Base-by-base conservation (phyloP, 192 early-diverging fungal species). In the Allomyces arbusculus region DNA sequence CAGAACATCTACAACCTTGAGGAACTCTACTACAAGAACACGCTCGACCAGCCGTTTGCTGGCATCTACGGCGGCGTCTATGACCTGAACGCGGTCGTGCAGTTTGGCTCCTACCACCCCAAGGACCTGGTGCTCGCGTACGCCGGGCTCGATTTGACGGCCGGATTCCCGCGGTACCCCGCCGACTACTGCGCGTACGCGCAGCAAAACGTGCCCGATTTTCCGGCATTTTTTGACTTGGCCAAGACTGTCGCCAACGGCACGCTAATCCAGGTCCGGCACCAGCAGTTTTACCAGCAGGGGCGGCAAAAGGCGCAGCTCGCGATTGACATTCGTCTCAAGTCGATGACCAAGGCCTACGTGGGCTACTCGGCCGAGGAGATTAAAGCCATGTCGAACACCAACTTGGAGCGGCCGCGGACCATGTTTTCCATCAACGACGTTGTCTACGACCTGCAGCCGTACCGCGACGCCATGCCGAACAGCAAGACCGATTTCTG, bases 61-160 rank as follows among this genome's bases (percentile, higher is more conserved):
- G 69, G 84, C 33, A 80, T 94, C 69, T 87, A 91, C 44, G 90
- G 89, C 62, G 84, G 88, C 68, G 82, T 94, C 33, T 93, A 58
- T 16, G 20, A 58, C 12, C 20, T 58, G 12, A n/a, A 58, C 3
- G 16, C 12, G 1, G 12, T 81, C 78, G 66, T 76, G 79, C 10
- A 84, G 86, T 24, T 74, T 76, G 64, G 87, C 86, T 69, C 50
- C 2, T 58, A 58, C 50, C 50, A 58, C 50, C 50, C 50, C 1
- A n/a, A 14, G 16, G 20, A 58, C 50, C 12, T 58, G 50, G 20
- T 58, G 50, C 20, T 14, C 16, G 50, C 50, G 20, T 58, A 58
- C 6, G 50, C 50, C 3, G 50, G 50, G 16, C 50, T 58, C 16
- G 50, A 58, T 6, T 14, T 58, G 20, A 58, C 50, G 12, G 50